Evolutionary conservation across 2,329 filamentous ascomycete species (phyloP), one percentile per base, ranked within the genome.

Genomic region (Macrophomina pseudophaseolina): DNA sequence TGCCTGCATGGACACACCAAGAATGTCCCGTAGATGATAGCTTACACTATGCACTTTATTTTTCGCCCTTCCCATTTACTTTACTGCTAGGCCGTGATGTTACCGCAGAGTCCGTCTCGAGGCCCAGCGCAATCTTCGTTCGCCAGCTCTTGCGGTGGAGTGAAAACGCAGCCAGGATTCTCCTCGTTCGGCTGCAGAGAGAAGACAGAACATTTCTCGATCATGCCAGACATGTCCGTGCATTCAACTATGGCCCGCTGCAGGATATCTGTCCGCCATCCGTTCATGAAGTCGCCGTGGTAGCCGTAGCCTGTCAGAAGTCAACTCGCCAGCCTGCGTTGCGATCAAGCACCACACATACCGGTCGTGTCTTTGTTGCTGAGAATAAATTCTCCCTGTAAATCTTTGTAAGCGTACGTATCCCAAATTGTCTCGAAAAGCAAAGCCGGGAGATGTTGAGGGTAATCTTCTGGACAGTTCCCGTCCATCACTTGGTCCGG

Each of bases 161-260:
- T 74, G 74, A 94, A 85, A 56, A 83, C 81, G 82, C 93, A 97
- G 67, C 86, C 72, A 1, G 75, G 72, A 73, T 86, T 84, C 12
- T 84, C 81, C 0, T 79, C 77, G 28, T 88, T 83, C 62, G 78
- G 79, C 75, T 94, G 88, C 65, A 96, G 82, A 62, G 84, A 81
- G 80, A 97, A 97, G 38, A 95, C 71, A 0, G 86, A 80, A 80
- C 94, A 97, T 76, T 94, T 92, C 49, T 84, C 73, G 52, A 96
- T 87, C 46, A 82, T 74, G 40, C 94, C 94, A 8, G 87, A 88
- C 0, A 73, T 74, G 78, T 88, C 91, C 62, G 90, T 94, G 85
- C 94, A 97, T 7, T 83, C 85, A 74, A 90, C 82, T 70, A 92
- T 88, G 71, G 91, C 90, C 70, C 84, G 79, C 77, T 90, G 87